Percentiles rank a stretch among this genome's conserved stretches.
Conservation (phyloP, 129 eudicot species). For the Centaurea solstitialis region DNA sequence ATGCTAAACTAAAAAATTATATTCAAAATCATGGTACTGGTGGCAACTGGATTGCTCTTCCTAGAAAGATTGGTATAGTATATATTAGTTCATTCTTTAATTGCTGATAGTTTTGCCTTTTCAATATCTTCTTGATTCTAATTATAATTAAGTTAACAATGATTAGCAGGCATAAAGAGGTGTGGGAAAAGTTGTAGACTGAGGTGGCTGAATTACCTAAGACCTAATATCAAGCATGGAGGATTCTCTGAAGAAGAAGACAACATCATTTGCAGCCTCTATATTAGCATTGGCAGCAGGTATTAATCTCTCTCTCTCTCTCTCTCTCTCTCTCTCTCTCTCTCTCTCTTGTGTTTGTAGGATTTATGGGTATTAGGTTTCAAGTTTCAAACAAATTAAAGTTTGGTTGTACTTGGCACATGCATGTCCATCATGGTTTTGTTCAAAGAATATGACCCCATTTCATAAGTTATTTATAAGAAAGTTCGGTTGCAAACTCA, state of each 20-base stretch:
- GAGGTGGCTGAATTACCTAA: slow-evolving; percentile 75
- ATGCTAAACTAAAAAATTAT: slow-evolving; percentile 67
- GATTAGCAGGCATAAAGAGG: slow-evolving; percentile 60
- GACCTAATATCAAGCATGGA: slow-evolving; percentile 79
- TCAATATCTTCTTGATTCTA: background rate
- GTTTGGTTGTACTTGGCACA: slow-evolving; percentile 37
- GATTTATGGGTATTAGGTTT: background rate
- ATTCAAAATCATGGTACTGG: slow-evolving; percentile 35
- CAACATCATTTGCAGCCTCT: slow-evolving; percentile 81
- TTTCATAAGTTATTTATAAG: slow-evolving; percentile 6
- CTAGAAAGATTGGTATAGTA: slow-evolving; percentile 69
- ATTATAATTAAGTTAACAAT: background rate
- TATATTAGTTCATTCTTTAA: background rate
- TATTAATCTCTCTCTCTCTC: background rate
- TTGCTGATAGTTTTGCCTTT: background rate
- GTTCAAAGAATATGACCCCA: slow-evolving; percentile 16
- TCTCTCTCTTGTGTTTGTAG: background rate
- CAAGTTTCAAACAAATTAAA: background rate
- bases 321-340: slow-evolving; percentile 12
- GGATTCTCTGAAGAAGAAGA: slow-evolving; percentile 91
- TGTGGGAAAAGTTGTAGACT: slow-evolving; percentile 88
- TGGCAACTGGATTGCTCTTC: slow-evolving; percentile 51
- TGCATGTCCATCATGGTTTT: slow-evolving; percentile 44
- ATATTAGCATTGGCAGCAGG: slow-evolving; percentile 90
- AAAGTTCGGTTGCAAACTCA: no score